phyloP scores from a whole-genome alignment of 345 rosid genomes.

The Eutrema yunnanense region DNA sequence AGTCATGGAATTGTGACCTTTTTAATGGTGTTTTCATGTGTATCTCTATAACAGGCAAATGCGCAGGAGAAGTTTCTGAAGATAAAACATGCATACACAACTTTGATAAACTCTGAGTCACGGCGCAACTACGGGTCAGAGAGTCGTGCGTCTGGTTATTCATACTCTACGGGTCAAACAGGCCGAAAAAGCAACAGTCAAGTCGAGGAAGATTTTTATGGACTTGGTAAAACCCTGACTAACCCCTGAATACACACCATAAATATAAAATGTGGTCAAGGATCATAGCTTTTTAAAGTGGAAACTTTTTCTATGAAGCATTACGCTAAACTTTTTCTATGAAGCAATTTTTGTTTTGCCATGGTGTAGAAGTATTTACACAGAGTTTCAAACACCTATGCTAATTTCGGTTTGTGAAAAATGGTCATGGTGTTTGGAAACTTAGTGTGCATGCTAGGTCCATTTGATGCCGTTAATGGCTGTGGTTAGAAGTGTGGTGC shows the following conservation, averaged over 20 bases:
- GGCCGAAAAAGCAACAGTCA: slow-evolving; percentile 27
- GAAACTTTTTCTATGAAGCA: not conserved
- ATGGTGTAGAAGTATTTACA: not conserved
- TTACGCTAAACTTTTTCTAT: not conserved
- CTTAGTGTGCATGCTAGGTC: not conserved
- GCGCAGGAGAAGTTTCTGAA: slow-evolving; percentile 59
- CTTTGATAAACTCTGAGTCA: slow-evolving; percentile 66
- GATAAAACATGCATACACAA: slow-evolving; percentile 46
- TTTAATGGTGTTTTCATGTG: not conserved
- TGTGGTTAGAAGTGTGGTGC: slow-evolving; percentile 5
- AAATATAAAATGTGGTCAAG: not conserved
- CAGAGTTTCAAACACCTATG: not conserved
- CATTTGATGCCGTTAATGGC: not conserved
- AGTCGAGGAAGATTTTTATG: slow-evolving; percentile 80
- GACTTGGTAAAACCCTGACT: slow-evolving; percentile 59
- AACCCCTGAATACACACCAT: not conserved
- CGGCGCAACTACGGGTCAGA: slow-evolving; percentile 48
- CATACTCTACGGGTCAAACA: slow-evolving; percentile 44
- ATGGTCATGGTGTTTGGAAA: not conserved
- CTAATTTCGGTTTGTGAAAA: not conserved
- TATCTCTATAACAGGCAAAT: slow-evolving; percentile 42
- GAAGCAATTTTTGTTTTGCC: not conserved
- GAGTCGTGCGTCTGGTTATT: slow-evolving; percentile 50
- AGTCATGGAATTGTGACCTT: not conserved
- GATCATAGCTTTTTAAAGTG: not conserved